A percentile compares a stretch with the other conserved stretches of the same genome.
Conservation (phyloP, 768 basidiomycete genomes). For the Galerina sulciceps region DNA sequence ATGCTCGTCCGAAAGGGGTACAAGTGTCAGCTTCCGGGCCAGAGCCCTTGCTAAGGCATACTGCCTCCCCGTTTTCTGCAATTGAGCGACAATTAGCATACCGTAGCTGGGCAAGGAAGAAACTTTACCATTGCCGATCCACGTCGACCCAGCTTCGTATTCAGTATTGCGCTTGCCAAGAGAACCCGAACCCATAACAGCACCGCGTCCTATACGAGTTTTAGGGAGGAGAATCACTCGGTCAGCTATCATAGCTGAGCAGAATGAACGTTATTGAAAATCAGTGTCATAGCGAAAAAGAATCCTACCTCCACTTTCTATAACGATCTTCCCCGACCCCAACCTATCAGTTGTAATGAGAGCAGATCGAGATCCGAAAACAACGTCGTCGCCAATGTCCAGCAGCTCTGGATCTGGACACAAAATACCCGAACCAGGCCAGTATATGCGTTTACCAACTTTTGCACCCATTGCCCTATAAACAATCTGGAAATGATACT, state of each 20-base stretch:
- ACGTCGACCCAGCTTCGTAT: constrained; percentile 48
- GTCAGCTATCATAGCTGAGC: constrained; percentile 52
- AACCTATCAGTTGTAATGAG: constrained; percentile 47
- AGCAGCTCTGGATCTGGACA: constrained; percentile 52
- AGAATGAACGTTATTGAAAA: neutral
- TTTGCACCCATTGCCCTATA: constrained; percentile 56
- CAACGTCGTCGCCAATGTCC: constrained; percentile 52
- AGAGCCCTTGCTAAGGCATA: constrained; percentile 34
- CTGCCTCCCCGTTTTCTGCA: constrained; percentile 42
- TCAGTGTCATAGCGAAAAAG: neutral
- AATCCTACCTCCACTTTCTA: constrained; percentile 41
- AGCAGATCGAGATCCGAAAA: constrained; percentile 50
- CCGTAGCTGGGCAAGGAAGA: neutral
- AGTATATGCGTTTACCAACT: constrained; percentile 50
- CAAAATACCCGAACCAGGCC: constrained; percentile 50
- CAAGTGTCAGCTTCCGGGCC: constrained; percentile 31
- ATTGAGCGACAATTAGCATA: neutral
- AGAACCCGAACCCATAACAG: constrained; percentile 54
- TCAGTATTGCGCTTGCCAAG: constrained; percentile 42
- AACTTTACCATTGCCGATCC: constrained; percentile 49
- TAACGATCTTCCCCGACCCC: constrained; percentile 42
- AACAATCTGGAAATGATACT: constrained; percentile 34
- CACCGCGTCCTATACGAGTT: constrained; percentile 38
- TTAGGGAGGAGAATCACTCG: constrained; percentile 50
- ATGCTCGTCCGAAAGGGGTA: constrained; percentile 48